A percentile compares a stretch with the other conserved stretches of the same genome.
These are phyloP conservation scores for Tricholoma matsutake DNA, from an alignment of 768 basidiomycete genomes.

Conservation along the genomic window DNA sequence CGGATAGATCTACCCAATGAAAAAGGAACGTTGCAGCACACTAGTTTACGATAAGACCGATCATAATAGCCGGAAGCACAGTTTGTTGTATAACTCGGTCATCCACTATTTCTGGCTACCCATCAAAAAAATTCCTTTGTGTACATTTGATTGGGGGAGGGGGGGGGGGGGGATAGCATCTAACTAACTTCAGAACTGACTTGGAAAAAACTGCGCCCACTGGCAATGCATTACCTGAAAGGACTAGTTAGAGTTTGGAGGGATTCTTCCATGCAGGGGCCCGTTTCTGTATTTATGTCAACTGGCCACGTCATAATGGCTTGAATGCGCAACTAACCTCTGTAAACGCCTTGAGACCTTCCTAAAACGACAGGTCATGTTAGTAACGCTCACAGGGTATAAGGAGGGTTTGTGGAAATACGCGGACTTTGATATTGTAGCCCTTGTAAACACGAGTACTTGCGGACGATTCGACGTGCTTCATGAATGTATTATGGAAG, in stretches of 20 bases:
- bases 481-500: constrained; percentile 46
- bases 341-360: constrained; percentile 66
- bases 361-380: constrained; percentile 33
- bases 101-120: background rate
- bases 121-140: too few species aligned
- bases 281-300: constrained; percentile 28
- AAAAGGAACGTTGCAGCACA: background rate
- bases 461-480: constrained; percentile 43
- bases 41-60: background rate
- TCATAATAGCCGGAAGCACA: background rate
- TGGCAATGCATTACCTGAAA: background rate
- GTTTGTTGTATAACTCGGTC: background rate
- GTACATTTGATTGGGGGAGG: too few species aligned
- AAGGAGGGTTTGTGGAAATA: constrained; percentile 7
- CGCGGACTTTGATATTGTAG: constrained; percentile 64
- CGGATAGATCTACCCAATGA: background rate
- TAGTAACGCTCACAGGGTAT: background rate
- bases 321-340: constrained; percentile 43
- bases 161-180: too few species aligned
- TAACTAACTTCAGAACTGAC: background rate
- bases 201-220: background rate
- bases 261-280: constrained; percentile 56
- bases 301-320: background rate
- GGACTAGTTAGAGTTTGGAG: constrained; percentile 42
- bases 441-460: constrained; percentile 56